A percentile compares a stretch with the other conserved stretches of the same genome.
These are phyloP conservation scores for Astrocystis sublimbata DNA, from an alignment of 495 filamentous ascomycete species.

Conservation along the genomic window DNA sequence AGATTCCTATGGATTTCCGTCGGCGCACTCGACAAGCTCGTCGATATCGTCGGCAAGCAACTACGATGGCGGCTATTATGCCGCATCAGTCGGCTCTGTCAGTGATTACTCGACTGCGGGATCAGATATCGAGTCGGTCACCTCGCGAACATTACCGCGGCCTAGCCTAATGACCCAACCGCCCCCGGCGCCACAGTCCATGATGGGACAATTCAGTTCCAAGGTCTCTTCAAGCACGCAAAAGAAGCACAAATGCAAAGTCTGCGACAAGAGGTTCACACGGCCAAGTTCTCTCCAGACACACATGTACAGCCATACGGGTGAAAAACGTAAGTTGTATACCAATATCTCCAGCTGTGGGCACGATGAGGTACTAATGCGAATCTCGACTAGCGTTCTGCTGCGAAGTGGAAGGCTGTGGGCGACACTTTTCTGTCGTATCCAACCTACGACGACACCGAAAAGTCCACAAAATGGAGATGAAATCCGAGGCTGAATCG, in stretches of 20 bases:
- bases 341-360: neutral
- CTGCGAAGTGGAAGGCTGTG: conserved; percentile 93
- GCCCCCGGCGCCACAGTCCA: conserved; percentile 87
- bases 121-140: conserved; percentile 75
- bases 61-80: conserved; percentile 73
- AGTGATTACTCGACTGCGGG: conserved; percentile 95
- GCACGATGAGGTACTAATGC: neutral
- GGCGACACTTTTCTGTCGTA: conserved; percentile 95
- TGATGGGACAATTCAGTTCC: conserved; percentile 99
- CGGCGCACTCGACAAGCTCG: conserved; percentile 87
- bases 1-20: conserved; percentile 94
- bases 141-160: conserved; percentile 78
- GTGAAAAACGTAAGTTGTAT: conserved; percentile 88
- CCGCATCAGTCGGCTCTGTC: conserved; percentile 82
- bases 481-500: conserved; percentile 53
- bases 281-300: conserved; percentile 95
- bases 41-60: conserved; percentile 82
- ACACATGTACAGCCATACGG: conserved; percentile 99
- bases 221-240: conserved; percentile 94
- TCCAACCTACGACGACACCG: conserved; percentile 93
- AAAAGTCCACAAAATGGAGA: conserved; percentile 92
- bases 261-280: conserved; percentile 98
- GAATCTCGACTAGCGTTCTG: conserved; percentile 67
- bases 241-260: conserved; percentile 99
- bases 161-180: conserved; percentile 66